Base-by-base conservation (phyloP, 768 basidiomycete species). In the Dictyophora rubrovolvata region DNA sequence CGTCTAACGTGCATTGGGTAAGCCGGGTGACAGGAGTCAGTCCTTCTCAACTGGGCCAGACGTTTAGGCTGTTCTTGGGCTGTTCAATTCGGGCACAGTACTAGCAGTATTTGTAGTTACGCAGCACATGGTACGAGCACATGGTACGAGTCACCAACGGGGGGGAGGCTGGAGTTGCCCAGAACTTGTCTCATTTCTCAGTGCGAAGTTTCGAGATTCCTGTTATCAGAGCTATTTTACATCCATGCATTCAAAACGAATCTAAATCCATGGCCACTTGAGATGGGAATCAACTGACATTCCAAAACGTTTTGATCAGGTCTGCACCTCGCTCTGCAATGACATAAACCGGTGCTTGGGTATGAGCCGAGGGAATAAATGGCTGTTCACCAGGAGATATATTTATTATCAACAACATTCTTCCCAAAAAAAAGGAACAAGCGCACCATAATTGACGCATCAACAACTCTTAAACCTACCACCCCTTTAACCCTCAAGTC, bases 391-490 rank as follows among this genome's bases (percentile, higher is more conserved):
- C n/a, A 14, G 28, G 42, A 18, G 8, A 33, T 9, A 34, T 17
- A 55, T n/a, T n/a, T n/a, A n/a, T n/a, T 22, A 21, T 36, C 8
- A 11, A 18, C 8, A 47, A 20, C 20, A 1, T 18, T 8, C 36
- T 36, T 28, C 28, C 28, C 28, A 28, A 42, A 17, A 47, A 20
- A 22, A 11, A 20, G 33, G 37, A 46, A 42, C 17, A n/a, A 5
- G 65, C 73, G 61, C 54, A 73, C 74, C 61, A 59, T 70, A 17
- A 75, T 65, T 20, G 72, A 73, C 14, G 70, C 72, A 66, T 78
- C 75, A 17, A 77, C 74, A 42, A 78, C 65, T 7, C 77, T 69
- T n/a, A 78, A 57, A 6, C 72, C 75, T 2, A 37, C 56, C 0
- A 69, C 65, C 5, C 70, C 69, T 60, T 77, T 75, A 5, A 77